phyloP scores from a whole-genome alignment of 805 yeast species.

The Cyberlindnera euphorbiae region DNA sequence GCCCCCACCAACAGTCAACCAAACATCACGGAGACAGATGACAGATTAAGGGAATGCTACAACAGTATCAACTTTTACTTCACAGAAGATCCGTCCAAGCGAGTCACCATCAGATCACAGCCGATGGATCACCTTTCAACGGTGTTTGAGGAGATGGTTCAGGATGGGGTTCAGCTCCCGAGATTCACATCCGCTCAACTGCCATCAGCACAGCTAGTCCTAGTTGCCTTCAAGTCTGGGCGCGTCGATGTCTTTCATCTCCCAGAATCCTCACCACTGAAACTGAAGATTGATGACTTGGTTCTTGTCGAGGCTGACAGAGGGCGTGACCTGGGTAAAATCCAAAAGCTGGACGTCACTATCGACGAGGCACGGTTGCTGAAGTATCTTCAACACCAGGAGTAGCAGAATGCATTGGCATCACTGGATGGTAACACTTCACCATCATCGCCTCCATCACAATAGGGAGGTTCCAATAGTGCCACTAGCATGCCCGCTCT shows the following conservation, averaged over 20 bases:
- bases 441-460: slow-evolving; percentile 7
- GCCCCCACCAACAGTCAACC: neutral
- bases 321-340: slow-evolving; percentile 77
- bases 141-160: slow-evolving; percentile 11
- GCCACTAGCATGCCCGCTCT: slow-evolving; percentile 19
- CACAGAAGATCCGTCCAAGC: slow-evolving; percentile 20
- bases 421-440: slow-evolving; percentile 17
- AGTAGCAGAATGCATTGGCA: slow-evolving; percentile 53
- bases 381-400: slow-evolving; percentile 68
- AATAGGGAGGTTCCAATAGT: too few relatives aligned
- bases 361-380: slow-evolving; percentile 65
- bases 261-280: slow-evolving; percentile 31
- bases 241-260: slow-evolving; percentile 73
- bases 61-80: slow-evolving; percentile 22
- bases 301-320: slow-evolving; percentile 82
- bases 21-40: slow-evolving; percentile 16
- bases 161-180: slow-evolving; percentile 20
- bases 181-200: slow-evolving; percentile 20
- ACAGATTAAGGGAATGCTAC: slow-evolving; percentile 16
- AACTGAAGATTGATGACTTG: slow-evolving; percentile 55
- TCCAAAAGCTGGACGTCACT: slow-evolving; percentile 58
- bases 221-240: slow-evolving; percentile 75
- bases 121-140: slow-evolving; percentile 7
- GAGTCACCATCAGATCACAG: slow-evolving; percentile 19
- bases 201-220: slow-evolving; percentile 37